Percentiles rank a stretch among this genome's conserved stretches.
These are phyloP conservation scores for Dalechampia spathulata DNA, from an alignment of 441 rosid species.

Conservation along the genomic window DNA sequence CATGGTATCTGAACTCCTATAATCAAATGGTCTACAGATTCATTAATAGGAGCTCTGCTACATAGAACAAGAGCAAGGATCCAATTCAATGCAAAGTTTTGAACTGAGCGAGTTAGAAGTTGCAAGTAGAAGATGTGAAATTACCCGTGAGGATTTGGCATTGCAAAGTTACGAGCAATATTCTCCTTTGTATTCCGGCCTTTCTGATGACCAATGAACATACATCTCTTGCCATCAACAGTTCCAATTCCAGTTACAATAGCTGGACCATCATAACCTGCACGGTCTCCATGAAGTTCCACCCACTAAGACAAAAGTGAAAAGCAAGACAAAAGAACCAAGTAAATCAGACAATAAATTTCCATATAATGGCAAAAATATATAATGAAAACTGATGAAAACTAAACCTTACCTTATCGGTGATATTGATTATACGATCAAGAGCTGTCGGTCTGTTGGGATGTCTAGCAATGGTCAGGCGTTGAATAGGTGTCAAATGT, in stretches of 20 bases:
- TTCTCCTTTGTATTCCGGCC: constrained; percentile 96
- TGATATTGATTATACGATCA: constrained; percentile 80
- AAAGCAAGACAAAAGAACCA: constrained; percentile 9
- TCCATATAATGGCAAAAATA: constrained; percentile 2
- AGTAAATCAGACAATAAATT: constrained; percentile 6
- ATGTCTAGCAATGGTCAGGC: constrained; percentile 90
- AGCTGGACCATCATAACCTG: constrained; percentile 97
- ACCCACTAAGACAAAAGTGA: constrained; percentile 47
- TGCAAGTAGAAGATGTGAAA: no score
- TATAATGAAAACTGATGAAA: constrained; percentile 10
- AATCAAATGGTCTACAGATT: no score
- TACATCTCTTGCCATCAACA: constrained; percentile 69
- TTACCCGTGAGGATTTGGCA: constrained; percentile 99
- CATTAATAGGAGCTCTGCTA: no score
- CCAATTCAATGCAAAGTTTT: no score
- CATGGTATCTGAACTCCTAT: no score
- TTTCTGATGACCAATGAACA: constrained; percentile 97
- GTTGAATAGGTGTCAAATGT: constrained; percentile 80
- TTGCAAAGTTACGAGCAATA: constrained; percentile 85
- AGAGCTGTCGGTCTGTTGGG: constrained; percentile 97
- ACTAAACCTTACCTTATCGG: constrained; percentile 77
- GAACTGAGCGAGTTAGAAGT: no score
- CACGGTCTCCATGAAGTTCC: constrained; percentile 98
- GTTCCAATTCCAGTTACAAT: constrained; percentile 89
- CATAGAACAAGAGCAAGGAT: no score